phyloP scores from a whole-genome alignment of 1,284 basidiomycete species.

The Peniophora sp. region DNA sequence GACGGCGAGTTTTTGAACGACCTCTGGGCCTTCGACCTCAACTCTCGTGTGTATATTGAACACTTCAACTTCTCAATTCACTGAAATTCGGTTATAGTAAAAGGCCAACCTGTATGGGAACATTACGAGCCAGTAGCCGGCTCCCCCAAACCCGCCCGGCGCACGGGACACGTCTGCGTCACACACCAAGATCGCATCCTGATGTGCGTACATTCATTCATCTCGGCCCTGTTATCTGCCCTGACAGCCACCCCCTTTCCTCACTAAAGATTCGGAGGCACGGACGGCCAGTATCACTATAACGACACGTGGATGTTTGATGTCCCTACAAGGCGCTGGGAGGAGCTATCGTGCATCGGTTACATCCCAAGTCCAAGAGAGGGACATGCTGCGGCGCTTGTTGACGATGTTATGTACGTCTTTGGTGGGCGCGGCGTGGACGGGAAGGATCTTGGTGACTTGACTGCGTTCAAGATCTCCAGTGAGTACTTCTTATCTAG shows the following conservation, averaged over 20 bases:
- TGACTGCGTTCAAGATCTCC: constrained; percentile 95
- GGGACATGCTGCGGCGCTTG: constrained; percentile 93
- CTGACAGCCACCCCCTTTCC: background rate
- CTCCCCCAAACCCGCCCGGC: constrained; percentile 68
- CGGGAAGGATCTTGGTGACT: constrained; percentile 91
- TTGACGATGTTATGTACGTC: constrained; percentile 97
- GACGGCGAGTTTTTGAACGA: constrained; percentile 94
- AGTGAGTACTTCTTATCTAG: constrained; percentile 49
- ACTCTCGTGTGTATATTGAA: constrained; percentile 60
- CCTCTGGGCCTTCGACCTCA: constrained; percentile 94
- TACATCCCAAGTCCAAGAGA: constrained; percentile 96
- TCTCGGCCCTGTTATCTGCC: background rate
- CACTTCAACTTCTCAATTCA: constrained; percentile 1
- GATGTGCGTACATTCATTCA: constrained; percentile 43
- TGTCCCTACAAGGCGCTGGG: constrained; percentile 76
- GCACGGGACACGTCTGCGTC: constrained; percentile 92
- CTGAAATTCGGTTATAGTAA: constrained; percentile 37
- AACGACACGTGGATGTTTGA: constrained; percentile 99
- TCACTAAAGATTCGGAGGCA: constrained; percentile 82
- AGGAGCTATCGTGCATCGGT: constrained; percentile 93
- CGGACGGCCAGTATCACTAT: constrained; percentile 97
- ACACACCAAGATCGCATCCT: constrained; percentile 83
- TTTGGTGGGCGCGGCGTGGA: constrained; percentile 97
- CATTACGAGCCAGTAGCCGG: constrained; percentile 55
- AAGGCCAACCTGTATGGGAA: constrained; percentile 74